Base-by-base conservation (phyloP, 2,329 filamentous ascomycete genomes). In the Fusarium concolor region DNA sequence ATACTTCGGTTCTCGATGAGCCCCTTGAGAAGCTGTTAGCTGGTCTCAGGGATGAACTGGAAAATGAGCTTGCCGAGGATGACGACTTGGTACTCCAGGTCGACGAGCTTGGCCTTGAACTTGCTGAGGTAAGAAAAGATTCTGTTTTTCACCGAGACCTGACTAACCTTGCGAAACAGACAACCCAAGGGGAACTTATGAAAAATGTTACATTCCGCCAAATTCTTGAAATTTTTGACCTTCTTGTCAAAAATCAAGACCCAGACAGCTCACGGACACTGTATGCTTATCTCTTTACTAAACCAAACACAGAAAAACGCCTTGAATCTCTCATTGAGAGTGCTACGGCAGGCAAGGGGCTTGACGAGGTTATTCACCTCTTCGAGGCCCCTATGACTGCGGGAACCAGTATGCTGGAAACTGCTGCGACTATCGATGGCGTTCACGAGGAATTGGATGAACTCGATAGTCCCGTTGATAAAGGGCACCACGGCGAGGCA, bases 61-160 rank as follows among this genome's bases (percentile, higher is more conserved):
- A 76, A 18, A 78, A 80, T 38, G 85, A 86, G 52, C 73, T 86
- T 4, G 74, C 76, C 7, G 58, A 76, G 5, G 78, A 80, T 18
- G 84, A 87, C 52, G 84, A 86, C 56, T 74, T 87, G 41, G 78
- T 82, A n/a, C 79, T 86, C 39, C 82, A 84, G 60, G 76, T 86
- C 45, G 83, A 86, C 28, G 82, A 85, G 60, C 79, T 87, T 39
- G 83, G 83, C 10, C 77, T 87, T 31, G 84, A 86, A 72, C 85
- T 86, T 73, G 77, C 82, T 20, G 84, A 86, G 77, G 83, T 84
- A 76, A 66, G 81, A 38, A 39, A 35, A 65, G 17, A 45, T 14
- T 10, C 18, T 6, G 11, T 20, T 42, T 26, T 49, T 24, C 8
- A 12, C 17, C 11, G 3, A 49, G 42, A 15, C 18, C 22, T 43